phyloP scores from a whole-genome alignment of 192 early-diverging fungal genomes.

The Podila clonocystis region DNA sequence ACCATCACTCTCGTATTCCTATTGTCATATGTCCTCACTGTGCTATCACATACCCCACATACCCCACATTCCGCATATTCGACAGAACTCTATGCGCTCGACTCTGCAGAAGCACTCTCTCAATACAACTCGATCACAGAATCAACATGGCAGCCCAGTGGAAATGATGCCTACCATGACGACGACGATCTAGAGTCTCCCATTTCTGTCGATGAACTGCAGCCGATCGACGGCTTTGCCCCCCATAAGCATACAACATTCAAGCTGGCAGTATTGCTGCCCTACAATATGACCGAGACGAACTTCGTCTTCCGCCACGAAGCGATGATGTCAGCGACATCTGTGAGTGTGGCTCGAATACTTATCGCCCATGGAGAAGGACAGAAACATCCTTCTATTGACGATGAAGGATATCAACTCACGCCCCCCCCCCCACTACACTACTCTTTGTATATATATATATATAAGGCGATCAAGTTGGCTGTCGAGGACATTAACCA shows the following conservation, averaged over 20 bases:
- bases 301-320: background rate
- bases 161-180: too few relatives aligned
- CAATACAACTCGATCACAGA: too few relatives aligned
- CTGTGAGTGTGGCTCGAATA: background rate
- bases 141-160: too few relatives aligned
- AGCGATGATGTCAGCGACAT: background rate
- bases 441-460: background rate
- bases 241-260: background rate
- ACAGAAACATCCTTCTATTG: background rate
- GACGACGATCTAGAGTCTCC: too few relatives aligned
- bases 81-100: too few relatives aligned
- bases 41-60: too few relatives aligned
- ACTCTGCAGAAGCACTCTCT: too few relatives aligned
- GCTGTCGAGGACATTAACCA: background rate
- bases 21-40: too few relatives aligned
- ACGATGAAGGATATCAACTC: background rate
- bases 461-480: background rate
- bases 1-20: too few relatives aligned
- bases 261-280: background rate
- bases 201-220: background rate
- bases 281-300: background rate
- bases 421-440: background rate
- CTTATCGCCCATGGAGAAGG: background rate
- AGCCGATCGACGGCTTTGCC: background rate
- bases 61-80: too few relatives aligned